phyloP scores from a whole-genome alignment of 2,329 filamentous ascomycete species.

The Paracorniculantispora psalliotae region DNA sequence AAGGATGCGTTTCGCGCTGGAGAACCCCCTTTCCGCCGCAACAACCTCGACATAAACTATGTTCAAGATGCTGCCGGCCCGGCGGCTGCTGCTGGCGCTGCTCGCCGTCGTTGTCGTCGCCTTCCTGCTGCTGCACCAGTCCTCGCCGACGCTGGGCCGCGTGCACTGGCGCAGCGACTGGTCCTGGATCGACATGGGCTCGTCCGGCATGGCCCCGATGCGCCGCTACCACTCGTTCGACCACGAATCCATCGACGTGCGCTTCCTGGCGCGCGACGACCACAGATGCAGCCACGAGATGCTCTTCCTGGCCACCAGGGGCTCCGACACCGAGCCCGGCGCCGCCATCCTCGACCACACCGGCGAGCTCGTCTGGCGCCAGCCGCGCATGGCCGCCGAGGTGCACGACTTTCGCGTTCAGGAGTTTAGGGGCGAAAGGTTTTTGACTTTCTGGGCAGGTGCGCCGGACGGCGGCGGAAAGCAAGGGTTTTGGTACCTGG shows the following conservation, averaged over 20 bases:
- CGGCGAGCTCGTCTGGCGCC: conserved; percentile 25
- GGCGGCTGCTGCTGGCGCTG: background rate
- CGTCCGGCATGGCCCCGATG: conserved; percentile 8
- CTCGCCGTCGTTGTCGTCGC: background rate
- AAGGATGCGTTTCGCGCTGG: background rate
- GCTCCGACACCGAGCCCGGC: conserved; percentile 11
- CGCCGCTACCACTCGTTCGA: conserved; percentile 13
- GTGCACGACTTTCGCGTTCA: conserved; percentile 19
- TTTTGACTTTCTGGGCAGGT: conserved; percentile 28
- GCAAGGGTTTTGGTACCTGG: conserved; percentile 40
- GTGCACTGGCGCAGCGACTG: conserved; percentile 15
- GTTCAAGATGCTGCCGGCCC: background rate
- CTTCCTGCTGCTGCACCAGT: background rate
- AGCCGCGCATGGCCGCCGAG: conserved; percentile 16
- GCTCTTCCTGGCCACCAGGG: conserved; percentile 11
- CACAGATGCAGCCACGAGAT: conserved; percentile 10
- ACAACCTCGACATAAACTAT: background rate
- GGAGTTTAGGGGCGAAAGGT: conserved; percentile 15
- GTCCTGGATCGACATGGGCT: conserved; percentile 13
- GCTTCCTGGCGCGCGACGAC: conserved; percentile 9
- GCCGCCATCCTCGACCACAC: conserved; percentile 22
- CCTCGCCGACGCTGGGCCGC: background rate
- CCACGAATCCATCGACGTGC: conserved; percentile 11
- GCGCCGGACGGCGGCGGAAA: conserved; percentile 41
- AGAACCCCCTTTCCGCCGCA: background rate